Evolutionary conservation across 2,329 filamentous ascomycete genomes (phyloP).

Genomic region (Penicillium sp.): DNA sequence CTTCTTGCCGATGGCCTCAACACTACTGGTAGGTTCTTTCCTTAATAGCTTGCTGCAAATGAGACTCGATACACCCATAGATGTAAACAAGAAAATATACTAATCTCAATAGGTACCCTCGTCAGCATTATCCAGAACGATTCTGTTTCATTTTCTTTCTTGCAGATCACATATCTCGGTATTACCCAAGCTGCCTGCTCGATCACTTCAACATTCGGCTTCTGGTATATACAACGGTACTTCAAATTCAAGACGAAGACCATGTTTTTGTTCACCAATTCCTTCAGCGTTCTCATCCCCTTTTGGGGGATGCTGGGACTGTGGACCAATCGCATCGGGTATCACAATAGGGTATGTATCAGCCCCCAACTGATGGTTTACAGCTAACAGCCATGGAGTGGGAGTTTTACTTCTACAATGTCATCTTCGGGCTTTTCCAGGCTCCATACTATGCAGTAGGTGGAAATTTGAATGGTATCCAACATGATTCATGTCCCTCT

Average conservation of each 20-base stretch:
- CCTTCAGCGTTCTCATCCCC: conserved; percentile 44
- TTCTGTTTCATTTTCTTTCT: conserved; percentile 43
- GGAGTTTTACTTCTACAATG: conserved; percentile 48
- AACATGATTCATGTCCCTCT: background rate
- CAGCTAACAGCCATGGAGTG: conserved; percentile 26
- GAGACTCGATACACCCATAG: background rate
- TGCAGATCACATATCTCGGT: conserved; percentile 45
- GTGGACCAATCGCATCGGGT: conserved; percentile 42
- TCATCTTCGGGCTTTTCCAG: conserved; percentile 45
- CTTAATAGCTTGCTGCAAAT: background rate
- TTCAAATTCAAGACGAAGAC: conserved; percentile 44
- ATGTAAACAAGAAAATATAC: background rate
- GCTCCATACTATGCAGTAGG: conserved; percentile 45
- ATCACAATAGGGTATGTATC: conserved; percentile 37
- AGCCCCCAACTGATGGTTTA: background rate
- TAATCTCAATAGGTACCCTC: conserved; percentile 30
- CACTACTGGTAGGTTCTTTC: conserved; percentile 35
- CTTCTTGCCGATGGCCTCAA: conserved; percentile 46
- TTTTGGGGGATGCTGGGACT: conserved; percentile 47
- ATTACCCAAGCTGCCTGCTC: conserved; percentile 42
- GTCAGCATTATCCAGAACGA: conserved; percentile 45
- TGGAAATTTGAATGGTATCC: background rate
- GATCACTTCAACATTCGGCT: conserved; percentile 42
- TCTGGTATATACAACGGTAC: conserved; percentile 46
- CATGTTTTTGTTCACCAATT: conserved; percentile 46